Percentiles rank a stretch among this genome's conserved stretches.
phyloP scores from a whole-genome alignment of 148 eudicot genomes.

The Heliosperma pusillum region DNA sequence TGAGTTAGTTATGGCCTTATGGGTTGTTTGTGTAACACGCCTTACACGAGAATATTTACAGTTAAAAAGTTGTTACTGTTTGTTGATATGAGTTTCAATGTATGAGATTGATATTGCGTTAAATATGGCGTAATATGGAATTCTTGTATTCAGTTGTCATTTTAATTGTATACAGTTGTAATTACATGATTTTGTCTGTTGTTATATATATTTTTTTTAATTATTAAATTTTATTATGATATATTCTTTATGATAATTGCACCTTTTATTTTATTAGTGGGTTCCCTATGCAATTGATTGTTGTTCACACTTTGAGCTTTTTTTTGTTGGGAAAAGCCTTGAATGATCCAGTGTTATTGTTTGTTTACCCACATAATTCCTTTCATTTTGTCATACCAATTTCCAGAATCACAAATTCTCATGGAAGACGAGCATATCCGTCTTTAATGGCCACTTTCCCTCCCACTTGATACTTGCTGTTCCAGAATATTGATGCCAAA shows the following conservation, averaged over 20 bases:
- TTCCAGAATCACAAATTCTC: too few relatives aligned
- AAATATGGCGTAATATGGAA: background rate
- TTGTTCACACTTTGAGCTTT: background rate
- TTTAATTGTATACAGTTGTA: slow-evolving; percentile 6
- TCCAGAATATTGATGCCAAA: too few relatives aligned
- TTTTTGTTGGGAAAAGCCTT: background rate
- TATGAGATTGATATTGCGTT: slow-evolving; percentile 1
- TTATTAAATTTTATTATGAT: background rate
- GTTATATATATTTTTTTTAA: slow-evolving; percentile 3
- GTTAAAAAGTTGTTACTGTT: background rate
- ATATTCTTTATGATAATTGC: slow-evolving; percentile 18
- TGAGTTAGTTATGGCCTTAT: too few relatives aligned
- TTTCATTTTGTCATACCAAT: too few relatives aligned
- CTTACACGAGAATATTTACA: too few relatives aligned
- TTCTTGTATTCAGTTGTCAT: slow-evolving; percentile 7
- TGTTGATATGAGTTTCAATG: background rate
- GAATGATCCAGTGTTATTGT: background rate
- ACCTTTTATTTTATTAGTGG: slow-evolving; percentile 10
- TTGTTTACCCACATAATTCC: too few relatives aligned
- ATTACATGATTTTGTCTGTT: slow-evolving; percentile 27
- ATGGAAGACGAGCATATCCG: too few relatives aligned
- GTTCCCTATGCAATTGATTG: background rate
- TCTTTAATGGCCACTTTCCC: too few relatives aligned
- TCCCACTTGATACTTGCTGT: too few relatives aligned
- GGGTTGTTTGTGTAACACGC: too few relatives aligned